These are phyloP conservation scores for Parachaetomium inaequale DNA, from an alignment of 495 filamentous ascomycete genomes.

Conservation along the genomic window DNA sequence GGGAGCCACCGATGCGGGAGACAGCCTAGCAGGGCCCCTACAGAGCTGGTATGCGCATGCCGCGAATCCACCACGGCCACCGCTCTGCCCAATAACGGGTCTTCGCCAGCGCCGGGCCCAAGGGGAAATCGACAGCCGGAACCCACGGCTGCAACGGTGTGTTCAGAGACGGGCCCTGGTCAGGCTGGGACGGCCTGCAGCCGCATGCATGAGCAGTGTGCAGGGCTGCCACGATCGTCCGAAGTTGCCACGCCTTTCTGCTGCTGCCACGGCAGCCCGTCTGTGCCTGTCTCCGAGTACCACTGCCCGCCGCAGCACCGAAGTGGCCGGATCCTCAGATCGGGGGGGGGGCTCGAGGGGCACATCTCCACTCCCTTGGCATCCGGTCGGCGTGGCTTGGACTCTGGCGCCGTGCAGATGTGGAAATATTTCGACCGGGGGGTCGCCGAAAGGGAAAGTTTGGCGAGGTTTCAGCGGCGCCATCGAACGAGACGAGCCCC, in stretches of 20 bases:
- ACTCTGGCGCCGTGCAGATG: neutral
- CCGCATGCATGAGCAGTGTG: slow-evolving; percentile 8
- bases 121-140: slow-evolving; percentile 9
- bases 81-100: neutral
- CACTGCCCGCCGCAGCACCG: slow-evolving; percentile 4
- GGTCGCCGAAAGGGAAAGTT: slow-evolving; percentile 25
- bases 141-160: slow-evolving; percentile 19
- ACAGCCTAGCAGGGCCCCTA: slow-evolving; percentile 16
- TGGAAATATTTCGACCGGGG: slow-evolving; percentile 17
- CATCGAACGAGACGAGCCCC: slow-evolving; percentile 18
- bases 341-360: neutral
- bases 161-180: slow-evolving; percentile 20
- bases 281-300: neutral
- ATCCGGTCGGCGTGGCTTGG: slow-evolving; percentile 30
- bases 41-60: slow-evolving; percentile 21
- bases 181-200: slow-evolving; percentile 21
- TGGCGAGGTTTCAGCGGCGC: slow-evolving; percentile 36
- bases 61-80: slow-evolving; percentile 14
- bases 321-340: slow-evolving; percentile 6
- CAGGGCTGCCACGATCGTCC: slow-evolving; percentile 8
- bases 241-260: neutral
- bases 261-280: neutral
- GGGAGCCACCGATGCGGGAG: slow-evolving; percentile 9
- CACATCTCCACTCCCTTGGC: neutral
- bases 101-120: neutral